Conservation (phyloP, 805 yeast species). For the Dipodascus geniculatus region DNA sequence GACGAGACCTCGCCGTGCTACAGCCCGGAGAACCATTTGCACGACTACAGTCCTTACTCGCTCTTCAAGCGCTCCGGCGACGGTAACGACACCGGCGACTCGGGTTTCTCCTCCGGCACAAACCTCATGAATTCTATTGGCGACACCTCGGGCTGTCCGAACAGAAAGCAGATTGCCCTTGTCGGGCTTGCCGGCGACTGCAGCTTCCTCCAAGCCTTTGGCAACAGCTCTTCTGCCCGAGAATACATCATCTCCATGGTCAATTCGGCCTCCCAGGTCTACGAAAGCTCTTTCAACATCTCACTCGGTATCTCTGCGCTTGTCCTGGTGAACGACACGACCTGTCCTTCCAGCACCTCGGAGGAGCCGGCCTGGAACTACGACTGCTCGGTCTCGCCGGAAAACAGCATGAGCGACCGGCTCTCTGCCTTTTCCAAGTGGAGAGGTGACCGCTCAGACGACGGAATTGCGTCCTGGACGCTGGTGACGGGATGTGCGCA, state of each 20-base stretch:
- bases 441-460: slow-evolving; percentile 22
- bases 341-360: slow-evolving; percentile 12
- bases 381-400: slow-evolving; percentile 13
- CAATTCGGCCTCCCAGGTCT: slow-evolving; percentile 25
- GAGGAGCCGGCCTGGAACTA: slow-evolving; percentile 19
- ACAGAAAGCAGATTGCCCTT: slow-evolving; percentile 21
- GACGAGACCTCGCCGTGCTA: not conserved
- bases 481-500: slow-evolving; percentile 24
- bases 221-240: slow-evolving; percentile 17
- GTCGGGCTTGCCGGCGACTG: slow-evolving; percentile 30
- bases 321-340: slow-evolving; percentile 18
- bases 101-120: slow-evolving; percentile 18
- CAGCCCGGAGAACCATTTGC: not conserved
- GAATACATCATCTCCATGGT: slow-evolving; percentile 23
- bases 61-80: slow-evolving; percentile 8
- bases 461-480: slow-evolving; percentile 27
- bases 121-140: slow-evolving; percentile 20
- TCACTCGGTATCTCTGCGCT: slow-evolving; percentile 24
- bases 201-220: slow-evolving; percentile 21
- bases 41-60: not conserved
- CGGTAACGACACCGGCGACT: slow-evolving; percentile 16
- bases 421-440: slow-evolving; percentile 22
- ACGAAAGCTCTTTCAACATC: slow-evolving; percentile 26
- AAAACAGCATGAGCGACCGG: slow-evolving; percentile 18
- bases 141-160: slow-evolving; percentile 24